Base-by-base conservation (phyloP, 768 basidiomycete species). In the Calocybe indica region DNA sequence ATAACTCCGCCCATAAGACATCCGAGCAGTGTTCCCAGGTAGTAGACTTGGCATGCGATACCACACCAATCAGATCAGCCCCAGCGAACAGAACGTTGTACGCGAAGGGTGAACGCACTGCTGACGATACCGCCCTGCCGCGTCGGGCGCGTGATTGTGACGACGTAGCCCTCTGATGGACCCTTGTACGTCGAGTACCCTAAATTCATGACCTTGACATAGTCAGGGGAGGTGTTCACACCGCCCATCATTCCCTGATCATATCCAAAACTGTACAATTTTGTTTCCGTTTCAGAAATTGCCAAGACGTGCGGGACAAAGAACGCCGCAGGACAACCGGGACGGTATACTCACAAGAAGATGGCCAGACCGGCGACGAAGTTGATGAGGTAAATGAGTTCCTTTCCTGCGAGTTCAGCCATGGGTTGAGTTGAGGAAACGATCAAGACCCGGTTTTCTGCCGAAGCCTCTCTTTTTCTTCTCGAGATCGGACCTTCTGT, bases 211-310 rank as follows among this genome's bases (percentile, higher is more conserved):
- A 62, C 64, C 39, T 59, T 56, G 39, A 72, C 70, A 49, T 72
- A 73, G 50, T 72, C 64, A 38, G 72, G 71, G 10, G 71, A 64
- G 10, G 69, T 71, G 49, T 73, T 73, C n/a, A 73, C 70, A 33
- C 71, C 71, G 30, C 69, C 68, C 72, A 73, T 73, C 67, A 72
- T 70, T 14, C 72, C 72, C 58, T 73, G 72, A 53, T 72, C 72
- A 63, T 73, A 73, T 15, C 72, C 72, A 53, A 73, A 73, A 54
- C 75, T 71, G 37, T 29, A 15, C 34, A 9, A 14, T 54, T 22
- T 53, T 14, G 34, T 7, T 30, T 6, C 10, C 36, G 12, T 3
- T 12, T 22, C 22, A 22, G 13, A 41, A 41, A 22, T 11, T 6
- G 10, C 13, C 14, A 28, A 12, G 12, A 6, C n/a, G 11, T 31